Base-by-base conservation (phyloP, 1,139 yeast genomes). In the Yamadazyma dendronema region DNA sequence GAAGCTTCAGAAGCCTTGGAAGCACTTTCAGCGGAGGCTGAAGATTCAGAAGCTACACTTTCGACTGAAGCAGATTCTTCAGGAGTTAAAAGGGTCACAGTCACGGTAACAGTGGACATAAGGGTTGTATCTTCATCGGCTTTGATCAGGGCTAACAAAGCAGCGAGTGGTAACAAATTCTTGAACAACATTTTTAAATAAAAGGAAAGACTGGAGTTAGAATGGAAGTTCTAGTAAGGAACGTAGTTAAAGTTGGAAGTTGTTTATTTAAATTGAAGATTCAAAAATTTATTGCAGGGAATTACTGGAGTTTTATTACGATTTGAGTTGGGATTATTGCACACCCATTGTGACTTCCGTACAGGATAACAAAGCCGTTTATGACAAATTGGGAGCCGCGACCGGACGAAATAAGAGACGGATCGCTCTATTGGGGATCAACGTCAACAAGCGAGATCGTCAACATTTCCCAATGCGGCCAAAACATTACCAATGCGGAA, bases 121-220 rank as follows among this genome's bases (percentile, higher is more conserved):
- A 68, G 52, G 33, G 79, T 74, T 40, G 77, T 72, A 34, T 70
- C 69, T 13, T 52, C 49, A n/a, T 63, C 73, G 22, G 62, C 62
- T 31, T 48, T 50, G 28, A 54, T 62, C 26, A 56, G 42, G 33
- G 65, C 66, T 41, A 62, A 47, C 27, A 61, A 38, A 36, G 52
- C 43, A 36, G 52, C 43, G 13, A 60, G 56, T 23, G 57, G 56
- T 36, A 54, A 35, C 29, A 52, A 42, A 22, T 46, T 35, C 41
- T 57, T 58, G 43, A 60, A 57, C 50, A 64, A 60, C 71, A 64
- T 65, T 13, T 15, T 19, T 11, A 28, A 30, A 19, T 29, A 34
- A 38, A 57, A 57, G 47, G 63, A 58, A 54, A 49, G 65, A 59
- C 65, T 58, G 51, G 58, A 59, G 64, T 58, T 44, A 51, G 60